phyloP scores from a whole-genome alignment of 805 yeast species.

The Candida chilensis region DNA sequence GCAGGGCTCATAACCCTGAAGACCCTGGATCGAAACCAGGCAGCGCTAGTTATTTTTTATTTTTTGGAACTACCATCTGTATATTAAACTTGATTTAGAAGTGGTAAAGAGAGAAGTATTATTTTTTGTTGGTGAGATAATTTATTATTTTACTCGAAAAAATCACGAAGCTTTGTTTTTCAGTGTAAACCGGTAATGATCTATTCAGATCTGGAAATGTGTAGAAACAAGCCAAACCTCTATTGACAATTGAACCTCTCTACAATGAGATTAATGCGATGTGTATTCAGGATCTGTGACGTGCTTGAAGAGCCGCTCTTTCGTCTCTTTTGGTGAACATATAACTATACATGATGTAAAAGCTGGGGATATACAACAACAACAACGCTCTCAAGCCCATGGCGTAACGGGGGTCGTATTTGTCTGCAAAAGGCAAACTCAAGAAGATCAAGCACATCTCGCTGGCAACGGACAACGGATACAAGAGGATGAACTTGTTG shows the following conservation, averaged over 20 bases:
- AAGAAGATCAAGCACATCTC: constrained; percentile 26
- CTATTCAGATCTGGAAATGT: too few species aligned
- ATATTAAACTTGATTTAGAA: too few species aligned
- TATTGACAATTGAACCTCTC: too few species aligned
- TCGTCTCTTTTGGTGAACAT: background rate
- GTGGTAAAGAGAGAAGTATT: too few species aligned
- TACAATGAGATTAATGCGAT: too few species aligned
- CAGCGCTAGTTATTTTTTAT: constrained; percentile 68
- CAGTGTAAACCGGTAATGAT: too few species aligned
- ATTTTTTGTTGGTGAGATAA: too few species aligned
- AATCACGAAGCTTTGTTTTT: too few species aligned
- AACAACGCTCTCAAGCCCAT: constrained; percentile 1
- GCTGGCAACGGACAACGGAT: constrained; percentile 19
- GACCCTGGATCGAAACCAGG: constrained; percentile 96
- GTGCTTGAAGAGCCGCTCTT: background rate
- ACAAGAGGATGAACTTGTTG: constrained; percentile 20
- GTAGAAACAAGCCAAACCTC: too few species aligned
- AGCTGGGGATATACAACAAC: background rate
- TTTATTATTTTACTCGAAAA: too few species aligned
- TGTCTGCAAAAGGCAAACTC: constrained; percentile 18
- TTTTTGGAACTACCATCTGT: too few species aligned
- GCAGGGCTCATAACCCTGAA: constrained; percentile 99
- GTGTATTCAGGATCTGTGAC: too few species aligned
- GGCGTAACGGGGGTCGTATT: background rate
- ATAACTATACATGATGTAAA: background rate